These are phyloP conservation scores for Aspergillus hiratsukae DNA, from an alignment of 2,329 filamentous ascomycete species.

Conservation along the genomic window DNA sequence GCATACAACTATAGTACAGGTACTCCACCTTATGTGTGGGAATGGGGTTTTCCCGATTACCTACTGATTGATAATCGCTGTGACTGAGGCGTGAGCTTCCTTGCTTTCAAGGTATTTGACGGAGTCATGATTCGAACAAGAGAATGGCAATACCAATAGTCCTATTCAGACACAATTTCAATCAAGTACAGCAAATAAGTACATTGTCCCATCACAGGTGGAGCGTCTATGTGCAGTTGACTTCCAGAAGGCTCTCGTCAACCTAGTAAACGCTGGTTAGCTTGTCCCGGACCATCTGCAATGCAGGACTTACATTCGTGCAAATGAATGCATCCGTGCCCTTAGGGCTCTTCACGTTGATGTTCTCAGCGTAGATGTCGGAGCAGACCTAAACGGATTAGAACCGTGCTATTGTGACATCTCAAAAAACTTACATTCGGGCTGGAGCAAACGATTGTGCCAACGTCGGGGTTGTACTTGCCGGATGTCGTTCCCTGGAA, in stretches of 20 bases:
- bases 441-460: slow-evolving; percentile 47
- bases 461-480: slow-evolving; percentile 42
- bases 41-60: neutral
- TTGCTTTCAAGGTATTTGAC: neutral
- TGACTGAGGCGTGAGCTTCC: neutral
- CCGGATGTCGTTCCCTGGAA: slow-evolving; percentile 52
- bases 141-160: neutral
- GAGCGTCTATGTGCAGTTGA: slow-evolving; percentile 27
- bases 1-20: neutral
- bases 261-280: slow-evolving; percentile 15
- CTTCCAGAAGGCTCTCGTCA: slow-evolving; percentile 30
- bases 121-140: too few species aligned
- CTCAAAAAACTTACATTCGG: slow-evolving; percentile 40
- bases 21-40: neutral
- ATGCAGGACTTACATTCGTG: slow-evolving; percentile 36
- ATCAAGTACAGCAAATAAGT: neutral
- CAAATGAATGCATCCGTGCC: slow-evolving; percentile 43
- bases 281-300: neutral
- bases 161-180: neutral
- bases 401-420: neutral
- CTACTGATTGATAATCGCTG: too few species aligned
- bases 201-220: neutral
- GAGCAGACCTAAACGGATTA: slow-evolving; percentile 27
- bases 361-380: slow-evolving; percentile 47
- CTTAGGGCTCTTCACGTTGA: slow-evolving; percentile 47